phyloP scores from a whole-genome alignment of 2,329 filamentous ascomycete genomes.

The Epichloe elymi region DNA sequence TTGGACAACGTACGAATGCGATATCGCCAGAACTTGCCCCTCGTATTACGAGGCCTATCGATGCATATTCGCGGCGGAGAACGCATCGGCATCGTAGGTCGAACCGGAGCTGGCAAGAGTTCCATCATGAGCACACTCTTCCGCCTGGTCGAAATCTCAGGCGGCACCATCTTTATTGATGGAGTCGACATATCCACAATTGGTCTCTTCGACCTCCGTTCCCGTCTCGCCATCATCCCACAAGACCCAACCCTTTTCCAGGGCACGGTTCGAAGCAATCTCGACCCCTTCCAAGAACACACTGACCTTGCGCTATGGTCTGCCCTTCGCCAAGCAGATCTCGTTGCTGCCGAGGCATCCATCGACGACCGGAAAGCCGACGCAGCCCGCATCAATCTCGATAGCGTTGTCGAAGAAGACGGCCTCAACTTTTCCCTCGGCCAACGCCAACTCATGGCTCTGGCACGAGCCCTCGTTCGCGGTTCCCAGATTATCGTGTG shows the following conservation, averaged over 20 bases:
- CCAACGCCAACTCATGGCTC: slow-evolving; percentile 88
- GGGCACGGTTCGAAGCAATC: slow-evolving; percentile 65
- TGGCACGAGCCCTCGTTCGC: slow-evolving; percentile 80
- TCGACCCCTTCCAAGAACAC: slow-evolving; percentile 72
- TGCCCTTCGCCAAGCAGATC: slow-evolving; percentile 62
- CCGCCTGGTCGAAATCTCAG: slow-evolving; percentile 55
- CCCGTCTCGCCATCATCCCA: slow-evolving; percentile 67
- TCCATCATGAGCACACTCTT: slow-evolving; percentile 76
- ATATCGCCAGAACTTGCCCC: slow-evolving; percentile 57
- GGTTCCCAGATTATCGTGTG: slow-evolving; percentile 87
- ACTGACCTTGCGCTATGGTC: slow-evolving; percentile 67
- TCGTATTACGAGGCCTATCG: slow-evolving; percentile 56
- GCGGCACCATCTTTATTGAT: slow-evolving; percentile 50
- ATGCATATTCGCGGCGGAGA: slow-evolving; percentile 67
- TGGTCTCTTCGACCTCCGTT: slow-evolving; percentile 62
- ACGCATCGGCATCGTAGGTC: slow-evolving; percentile 68
- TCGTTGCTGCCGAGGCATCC: slow-evolving; percentile 46
- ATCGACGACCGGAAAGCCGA: slow-evolving; percentile 69
- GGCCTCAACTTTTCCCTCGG: slow-evolving; percentile 92
- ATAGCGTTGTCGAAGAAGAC: slow-evolving; percentile 80
- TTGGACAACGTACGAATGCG: slow-evolving; percentile 70
- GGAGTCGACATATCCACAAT: slow-evolving; percentile 58
- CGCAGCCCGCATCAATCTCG: slow-evolving; percentile 60
- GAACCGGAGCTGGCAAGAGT: slow-evolving; percentile 72
- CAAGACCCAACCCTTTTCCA: slow-evolving; percentile 76